Percentiles rank a stretch among this genome's conserved stretches.
phyloP scores from a whole-genome alignment of 202 grass and related monocot species.

The Zoysia matrella region DNA sequence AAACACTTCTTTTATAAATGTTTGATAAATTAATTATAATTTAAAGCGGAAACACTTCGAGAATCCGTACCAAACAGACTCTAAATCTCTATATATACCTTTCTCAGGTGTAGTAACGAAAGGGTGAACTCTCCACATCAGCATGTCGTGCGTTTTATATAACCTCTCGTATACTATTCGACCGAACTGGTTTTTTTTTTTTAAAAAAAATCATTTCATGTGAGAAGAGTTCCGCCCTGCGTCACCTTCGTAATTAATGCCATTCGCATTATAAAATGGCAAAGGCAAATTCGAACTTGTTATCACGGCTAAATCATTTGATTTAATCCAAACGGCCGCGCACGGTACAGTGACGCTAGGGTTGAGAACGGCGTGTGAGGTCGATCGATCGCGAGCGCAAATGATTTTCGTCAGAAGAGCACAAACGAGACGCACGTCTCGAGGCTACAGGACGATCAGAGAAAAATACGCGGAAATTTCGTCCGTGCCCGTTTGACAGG shows the following conservation, averaged over 20 bases:
- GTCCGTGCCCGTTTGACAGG: neutral
- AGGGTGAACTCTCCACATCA: too few species aligned
- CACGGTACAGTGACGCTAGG: neutral
- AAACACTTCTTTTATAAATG: too few species aligned
- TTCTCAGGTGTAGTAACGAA: too few species aligned
- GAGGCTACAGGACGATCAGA: neutral
- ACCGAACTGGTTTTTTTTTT: too few species aligned
- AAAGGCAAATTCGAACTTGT: slow-evolving; percentile 14
- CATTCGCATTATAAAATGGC: neutral
- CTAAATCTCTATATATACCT: too few species aligned
- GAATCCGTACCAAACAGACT: too few species aligned
- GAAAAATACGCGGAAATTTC: neutral
- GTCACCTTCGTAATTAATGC: neutral
- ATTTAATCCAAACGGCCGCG: neutral
- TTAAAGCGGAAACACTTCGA: too few species aligned
- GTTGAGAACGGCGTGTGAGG: neutral
- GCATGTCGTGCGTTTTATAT: too few species aligned
- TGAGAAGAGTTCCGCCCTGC: neutral
- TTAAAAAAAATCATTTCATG: neutral
- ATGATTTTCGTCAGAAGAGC: neutral
- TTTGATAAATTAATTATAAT: too few species aligned
- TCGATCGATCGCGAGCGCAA: neutral
- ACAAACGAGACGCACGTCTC: neutral
- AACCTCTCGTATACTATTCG: too few species aligned
- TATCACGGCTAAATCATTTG: neutral